Evolutionary conservation across 202 grass and related monocot species (phyloP), one percentile per base, ranked within the genome.

Genomic region (Schoenoplectus triqueter): DNA sequence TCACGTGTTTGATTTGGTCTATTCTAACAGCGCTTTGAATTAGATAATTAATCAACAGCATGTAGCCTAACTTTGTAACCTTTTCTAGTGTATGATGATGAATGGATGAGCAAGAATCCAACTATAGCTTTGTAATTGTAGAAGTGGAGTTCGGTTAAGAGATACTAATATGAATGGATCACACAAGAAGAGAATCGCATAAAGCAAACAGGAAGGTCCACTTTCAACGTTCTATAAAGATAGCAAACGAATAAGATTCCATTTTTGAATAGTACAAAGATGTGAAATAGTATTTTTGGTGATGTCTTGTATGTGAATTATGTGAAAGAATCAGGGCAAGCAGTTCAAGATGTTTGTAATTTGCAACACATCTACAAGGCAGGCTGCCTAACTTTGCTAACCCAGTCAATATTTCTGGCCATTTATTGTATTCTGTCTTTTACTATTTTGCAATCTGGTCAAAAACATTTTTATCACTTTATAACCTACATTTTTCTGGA

Each of bases 161-260:
- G 18, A 39, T 20, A 66, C 18, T 15, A 44, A 67, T n/a, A 65
- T 51, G 80, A 15, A 15, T 82, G 62, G 80, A 67, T 67, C 45
- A 67, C 22, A 67, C 62, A 82, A 82, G 80, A 66, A 82, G 80
- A 82, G 80, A 82, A 82, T 82, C 80, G 17, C 44, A 82, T 52
- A 82, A 82, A 50, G 64, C 61, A 67, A 82, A 52, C 42, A 51
- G 51, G 17, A 10, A 78, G 7, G 69, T 49, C 49, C n/a, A 0
- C 21, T 50, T 21, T 14, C 59, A 62, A 18, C 1, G 31, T 44
- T 69, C 39, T 14, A 68, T 14, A 44, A 69, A 69, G 74, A 78
- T 78, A 44, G 74, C 74, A 8, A 78, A 60, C 5, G 74, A 78
- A 78, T 61, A 13, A 78, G 51, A 60, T 78, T 60, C 54, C 54